These are phyloP conservation scores for Pythium brassicae DNA, from an alignment of 352 stramenopile species.

Conservation along the genomic window DNA sequence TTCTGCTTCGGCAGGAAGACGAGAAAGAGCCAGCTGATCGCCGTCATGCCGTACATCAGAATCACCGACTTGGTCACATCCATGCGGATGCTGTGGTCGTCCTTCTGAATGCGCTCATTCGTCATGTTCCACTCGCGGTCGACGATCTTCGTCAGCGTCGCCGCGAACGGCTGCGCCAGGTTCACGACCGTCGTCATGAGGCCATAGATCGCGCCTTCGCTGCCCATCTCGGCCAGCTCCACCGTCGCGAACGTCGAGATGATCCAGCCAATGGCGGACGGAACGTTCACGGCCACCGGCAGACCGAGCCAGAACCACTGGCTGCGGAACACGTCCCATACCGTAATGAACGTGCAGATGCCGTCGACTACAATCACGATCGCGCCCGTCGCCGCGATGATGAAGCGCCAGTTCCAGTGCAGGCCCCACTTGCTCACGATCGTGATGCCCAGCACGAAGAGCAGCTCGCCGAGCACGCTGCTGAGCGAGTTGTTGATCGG, in stretches of 20 bases:
- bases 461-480: too few species aligned
- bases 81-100: constrained; percentile 38
- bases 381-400: constrained; percentile 37
- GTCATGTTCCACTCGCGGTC: constrained; percentile 49
- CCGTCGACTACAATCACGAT: constrained; percentile 34
- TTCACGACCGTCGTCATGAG: constrained; percentile 48
- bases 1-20: constrained; percentile 43
- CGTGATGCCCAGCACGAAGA: too few species aligned
- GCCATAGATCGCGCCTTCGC: constrained; percentile 50
- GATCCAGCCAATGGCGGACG: constrained; percentile 47
- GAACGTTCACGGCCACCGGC: constrained; percentile 46
- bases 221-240: constrained; percentile 47
- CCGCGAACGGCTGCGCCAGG: constrained; percentile 38
- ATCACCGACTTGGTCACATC: constrained; percentile 56
- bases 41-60: constrained; percentile 50
- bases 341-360: constrained; percentile 49
- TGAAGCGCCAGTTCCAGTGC: constrained; percentile 53
- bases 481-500: constrained; percentile 30
- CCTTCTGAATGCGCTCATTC: constrained; percentile 40
- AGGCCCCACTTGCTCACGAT: constrained; percentile 42
- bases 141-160: constrained; percentile 48
- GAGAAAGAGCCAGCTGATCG: constrained; percentile 45
- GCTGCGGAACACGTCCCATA: constrained; percentile 45
- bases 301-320: constrained; percentile 66
- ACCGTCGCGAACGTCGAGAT: constrained; percentile 53